phyloP scores from a whole-genome alignment of 345 rosid species.

The Abelmoschus esculentus region DNA sequence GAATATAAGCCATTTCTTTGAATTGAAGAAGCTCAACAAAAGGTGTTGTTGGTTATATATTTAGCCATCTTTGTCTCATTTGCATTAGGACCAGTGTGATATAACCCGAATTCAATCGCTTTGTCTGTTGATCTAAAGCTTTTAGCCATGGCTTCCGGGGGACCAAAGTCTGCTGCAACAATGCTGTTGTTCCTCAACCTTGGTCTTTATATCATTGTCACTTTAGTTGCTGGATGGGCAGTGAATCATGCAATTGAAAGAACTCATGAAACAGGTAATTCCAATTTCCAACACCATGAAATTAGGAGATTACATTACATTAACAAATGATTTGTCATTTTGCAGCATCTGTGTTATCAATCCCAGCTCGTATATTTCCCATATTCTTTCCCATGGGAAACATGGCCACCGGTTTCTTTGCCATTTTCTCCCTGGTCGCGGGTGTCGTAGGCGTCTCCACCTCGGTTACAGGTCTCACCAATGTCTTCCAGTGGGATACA shows the following conservation, averaged over 20 bases:
- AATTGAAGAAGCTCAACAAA: constrained; percentile 24
- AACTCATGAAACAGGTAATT: constrained; percentile 48
- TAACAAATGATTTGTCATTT: background rate
- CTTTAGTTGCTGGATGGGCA: constrained; percentile 64
- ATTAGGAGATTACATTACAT: background rate
- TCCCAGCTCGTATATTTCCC: constrained; percentile 76
- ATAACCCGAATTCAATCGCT: background rate
- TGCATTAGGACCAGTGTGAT: background rate
- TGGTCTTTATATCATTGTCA: constrained; percentile 55
- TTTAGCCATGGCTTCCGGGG: constrained; percentile 25
- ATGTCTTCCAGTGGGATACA: constrained; percentile 36
- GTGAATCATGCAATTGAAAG: constrained; percentile 60
- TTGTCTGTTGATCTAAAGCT: background rate
- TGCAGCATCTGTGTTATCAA: constrained; percentile 50
- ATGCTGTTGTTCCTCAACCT: constrained; percentile 61
- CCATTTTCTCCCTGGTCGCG: constrained; percentile 60
- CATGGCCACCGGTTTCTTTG: constrained; percentile 73
- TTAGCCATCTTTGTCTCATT: background rate
- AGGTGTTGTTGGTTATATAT: background rate
- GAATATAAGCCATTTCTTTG: constrained; percentile 44
- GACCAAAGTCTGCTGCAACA: constrained; percentile 51
- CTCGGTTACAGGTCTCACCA: constrained; percentile 49
- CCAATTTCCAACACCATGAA: background rate
- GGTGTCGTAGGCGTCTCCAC: constrained; percentile 74
- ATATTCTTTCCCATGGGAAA: constrained; percentile 78